These are phyloP conservation scores for Termitomyces sp. DNA, from an alignment of 768 basidiomycete genomes.

Conservation along the genomic window DNA sequence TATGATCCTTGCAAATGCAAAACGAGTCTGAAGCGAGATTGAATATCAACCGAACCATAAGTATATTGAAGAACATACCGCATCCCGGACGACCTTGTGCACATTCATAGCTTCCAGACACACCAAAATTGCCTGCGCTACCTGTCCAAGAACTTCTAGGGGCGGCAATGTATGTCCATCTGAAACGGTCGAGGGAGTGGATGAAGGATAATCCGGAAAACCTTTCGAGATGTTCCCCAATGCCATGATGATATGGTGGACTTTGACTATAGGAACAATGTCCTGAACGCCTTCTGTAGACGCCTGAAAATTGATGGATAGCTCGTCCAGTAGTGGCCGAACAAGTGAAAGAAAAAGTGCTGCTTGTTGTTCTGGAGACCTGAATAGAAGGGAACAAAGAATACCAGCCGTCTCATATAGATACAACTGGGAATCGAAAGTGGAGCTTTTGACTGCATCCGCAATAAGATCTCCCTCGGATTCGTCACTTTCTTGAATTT, in stretches of 20 bases:
- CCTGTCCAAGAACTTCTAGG: slow-evolving; percentile 74
- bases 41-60: slow-evolving; percentile 4
- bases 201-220: slow-evolving; percentile 82
- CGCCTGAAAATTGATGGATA: slow-evolving; percentile 53
- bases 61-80: slow-evolving; percentile 47
- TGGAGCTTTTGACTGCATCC: slow-evolving; percentile 72
- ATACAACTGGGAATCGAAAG: slow-evolving; percentile 90
- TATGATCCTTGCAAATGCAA: slow-evolving; percentile 89
- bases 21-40: slow-evolving; percentile 62
- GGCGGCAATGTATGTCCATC: slow-evolving; percentile 67
- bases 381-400: slow-evolving; percentile 72
- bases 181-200: slow-evolving; percentile 51
- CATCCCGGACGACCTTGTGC: slow-evolving; percentile 85
- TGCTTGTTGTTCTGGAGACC: slow-evolving; percentile 62
- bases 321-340: slow-evolving; percentile 74
- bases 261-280: slow-evolving; percentile 72
- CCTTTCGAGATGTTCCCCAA: slow-evolving; percentile 94
- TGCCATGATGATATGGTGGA: slow-evolving; percentile 93
- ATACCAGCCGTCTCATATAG: slow-evolving; percentile 90
- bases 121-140: slow-evolving; percentile 83
- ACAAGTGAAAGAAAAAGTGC: slow-evolving; percentile 70
- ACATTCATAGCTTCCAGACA: slow-evolving; percentile 86
- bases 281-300: slow-evolving; percentile 57
- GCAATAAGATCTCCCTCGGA: slow-evolving; percentile 66
- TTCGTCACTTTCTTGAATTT: slow-evolving; percentile 74